These are phyloP conservation scores for Dactylorhiza incarnata DNA, from an alignment of 106 monocot species.

Conservation along the genomic window DNA sequence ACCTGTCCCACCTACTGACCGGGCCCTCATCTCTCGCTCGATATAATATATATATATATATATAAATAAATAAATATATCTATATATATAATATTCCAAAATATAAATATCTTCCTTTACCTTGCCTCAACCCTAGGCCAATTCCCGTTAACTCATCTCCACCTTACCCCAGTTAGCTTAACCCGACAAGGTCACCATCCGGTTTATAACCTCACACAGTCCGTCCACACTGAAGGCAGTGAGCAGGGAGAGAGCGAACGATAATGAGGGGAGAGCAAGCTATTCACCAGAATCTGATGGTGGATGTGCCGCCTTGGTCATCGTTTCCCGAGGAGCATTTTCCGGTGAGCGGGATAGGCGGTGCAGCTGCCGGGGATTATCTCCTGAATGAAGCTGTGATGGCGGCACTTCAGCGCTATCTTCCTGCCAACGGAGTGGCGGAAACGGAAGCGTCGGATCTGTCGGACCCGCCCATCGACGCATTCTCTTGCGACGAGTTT, in stretches of 20 bases:
- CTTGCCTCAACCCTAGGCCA: not conserved
- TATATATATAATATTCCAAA: too few relatives aligned
- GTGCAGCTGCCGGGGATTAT: not conserved
- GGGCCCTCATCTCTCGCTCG: too few relatives aligned
- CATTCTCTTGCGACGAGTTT: constrained; percentile 72
- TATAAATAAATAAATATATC: too few relatives aligned
- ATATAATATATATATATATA: too few relatives aligned
- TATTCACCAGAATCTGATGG: constrained; percentile 23
- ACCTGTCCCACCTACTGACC: not conserved
- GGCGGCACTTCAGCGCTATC: constrained; percentile 27
- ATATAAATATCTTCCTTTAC: too few relatives aligned
- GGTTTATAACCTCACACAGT: constrained; percentile 19
- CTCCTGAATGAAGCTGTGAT: constrained; percentile 13
- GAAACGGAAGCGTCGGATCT: constrained; percentile 6
- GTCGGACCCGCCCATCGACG: constrained; percentile 19
- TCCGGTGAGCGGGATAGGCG: not conserved
- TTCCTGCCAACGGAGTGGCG: constrained; percentile 13
- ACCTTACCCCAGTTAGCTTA: constrained; percentile 23
- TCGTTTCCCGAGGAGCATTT: constrained; percentile 12
- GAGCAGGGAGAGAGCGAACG: not conserved
- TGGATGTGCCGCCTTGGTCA: constrained; percentile 39
- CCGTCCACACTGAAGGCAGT: not conserved
- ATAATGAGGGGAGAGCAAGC: constrained; percentile 22
- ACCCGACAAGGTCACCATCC: constrained; percentile 4
- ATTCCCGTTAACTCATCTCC: not conserved